Base-by-base conservation (phyloP, 305 asterid species). In the Fraxinus sp. region DNA sequence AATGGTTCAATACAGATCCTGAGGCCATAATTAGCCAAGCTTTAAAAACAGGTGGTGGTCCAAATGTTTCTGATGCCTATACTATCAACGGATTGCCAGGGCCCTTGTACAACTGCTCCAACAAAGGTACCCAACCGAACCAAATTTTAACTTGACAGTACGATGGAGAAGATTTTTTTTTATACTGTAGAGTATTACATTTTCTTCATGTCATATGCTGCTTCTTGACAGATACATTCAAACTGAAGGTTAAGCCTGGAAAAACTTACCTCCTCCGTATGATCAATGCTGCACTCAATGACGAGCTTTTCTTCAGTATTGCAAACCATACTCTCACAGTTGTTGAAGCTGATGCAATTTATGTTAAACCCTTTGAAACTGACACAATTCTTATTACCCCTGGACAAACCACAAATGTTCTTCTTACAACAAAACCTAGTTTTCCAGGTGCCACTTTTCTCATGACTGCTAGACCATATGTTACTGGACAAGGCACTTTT, bases 261-360 rank as follows among this genome's bases (percentile, higher is more conserved):
- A 83, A 74, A 28, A 83, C 80, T 1, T 83, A 83, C 36, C 70
- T 83, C 10, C 86, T 83, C 22, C 82, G 86, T 13, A 18, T 83
- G n/a, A 83, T 83, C 39, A 83, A 83, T 55, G 86, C 86, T 52
- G 85, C 85, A 55, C 85, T 83, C 46, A 78, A 83, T 57, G 78
- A 77, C 37, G 82, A 81, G 76, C 78, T 85, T 0, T 85, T 81
- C 76, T 81, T 81, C 41, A 84, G 82, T 30, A 81, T 84, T 7
- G 87, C 84, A 3, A 81, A 84, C 52, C 87, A 84, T 39, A 81
- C 22, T 22, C 72, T 84, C 8, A 84, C 77, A 16, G 82, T 81
- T 1, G 87, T 84, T 18, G 86, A 75, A 22, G 81, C 68, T 0
- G 86, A 84, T 24, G 86, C 86, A 3, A n/a, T 72, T 1, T 81